These are phyloP conservation scores for Neofusicoccum parvum DNA, from an alignment of 2,329 filamentous ascomycete genomes.

Conservation along the genomic window DNA sequence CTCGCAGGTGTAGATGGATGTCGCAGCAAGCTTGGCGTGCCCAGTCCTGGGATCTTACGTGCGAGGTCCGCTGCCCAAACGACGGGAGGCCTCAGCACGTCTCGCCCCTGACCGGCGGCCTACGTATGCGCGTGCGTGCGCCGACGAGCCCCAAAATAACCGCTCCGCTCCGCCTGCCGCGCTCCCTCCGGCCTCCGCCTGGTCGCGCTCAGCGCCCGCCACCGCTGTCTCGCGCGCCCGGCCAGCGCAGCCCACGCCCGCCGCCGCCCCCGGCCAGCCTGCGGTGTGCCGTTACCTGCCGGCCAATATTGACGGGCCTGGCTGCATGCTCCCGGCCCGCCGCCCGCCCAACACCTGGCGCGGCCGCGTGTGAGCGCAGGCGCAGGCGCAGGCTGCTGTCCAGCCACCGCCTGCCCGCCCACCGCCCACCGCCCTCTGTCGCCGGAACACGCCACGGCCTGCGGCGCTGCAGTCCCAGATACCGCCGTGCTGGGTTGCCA, in stretches of 20 bases:
- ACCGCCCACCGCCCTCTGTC: conserved; percentile 1
- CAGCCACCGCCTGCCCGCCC: neutral
- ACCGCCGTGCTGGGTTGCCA: conserved; percentile 8
- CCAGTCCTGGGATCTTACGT: conserved; percentile 5
- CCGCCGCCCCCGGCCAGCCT: neutral
- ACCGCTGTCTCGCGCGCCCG: neutral
- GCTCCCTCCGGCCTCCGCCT: neutral
- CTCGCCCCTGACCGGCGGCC: conserved; percentile 11
- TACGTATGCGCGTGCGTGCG: conserved; percentile 17
- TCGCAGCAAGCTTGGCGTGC: conserved; percentile 16
- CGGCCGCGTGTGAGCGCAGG: neutral
- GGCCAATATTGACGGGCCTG: conserved; percentile 8
- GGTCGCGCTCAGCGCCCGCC: neutral
- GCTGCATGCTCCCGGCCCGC: neutral
- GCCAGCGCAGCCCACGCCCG: neutral
- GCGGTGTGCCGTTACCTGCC: conserved; percentile 18
- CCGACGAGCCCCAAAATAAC: conserved; percentile 11
- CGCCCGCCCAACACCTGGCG: neutral
- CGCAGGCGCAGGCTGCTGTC: neutral
- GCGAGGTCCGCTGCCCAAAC: conserved; percentile 4
- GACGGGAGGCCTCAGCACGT: conserved; percentile 13
- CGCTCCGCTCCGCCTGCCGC: conserved; percentile 14
- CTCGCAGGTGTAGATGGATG: conserved; percentile 6
- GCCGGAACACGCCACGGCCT: conserved; percentile 8
- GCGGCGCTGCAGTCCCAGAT: conserved; percentile 3